Base-by-base conservation (phyloP, 352 stramenopile genomes). In the Plasmopara muralis region DNA sequence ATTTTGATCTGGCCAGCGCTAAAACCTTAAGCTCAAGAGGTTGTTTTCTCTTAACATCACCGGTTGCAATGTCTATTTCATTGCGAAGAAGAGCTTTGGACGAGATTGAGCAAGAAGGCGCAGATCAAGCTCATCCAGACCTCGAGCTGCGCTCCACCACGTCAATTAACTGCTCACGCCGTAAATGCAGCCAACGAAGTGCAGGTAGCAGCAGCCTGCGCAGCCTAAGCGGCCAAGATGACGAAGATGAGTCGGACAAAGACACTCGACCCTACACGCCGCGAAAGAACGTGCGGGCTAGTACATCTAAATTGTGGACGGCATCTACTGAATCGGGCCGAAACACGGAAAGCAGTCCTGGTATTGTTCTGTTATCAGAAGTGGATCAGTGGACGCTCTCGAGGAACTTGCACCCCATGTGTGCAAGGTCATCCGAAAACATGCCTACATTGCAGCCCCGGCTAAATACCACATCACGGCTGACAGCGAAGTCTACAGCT, bases 291-390 rank as follows among this genome's bases (percentile, higher is more conserved):
- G 16, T 70, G 30, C 55, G 50, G n/a, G 43, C 52, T 29, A 56
- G 51, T 46, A 54, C 47, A 18, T 64, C 62, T 34, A 88, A 85
- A 48, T 54, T 62, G 43, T 71, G 68, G 10, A 68, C 62, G n/a
- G 64, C 60, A 40, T 86, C 77, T 25, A 62, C 54, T 12, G 70
- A 83, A 15, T 77, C 64, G 31, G 65, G 33, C 37, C 42, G 40
- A 9, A 77, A 67, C 39, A 53, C 56, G 33, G 63, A 60, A 25
- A 83, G 70, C 18, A 45, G 50, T 1, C 62, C 66, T n/a, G 76
- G 78, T 29, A 57, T 89, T 7, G 66, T 89, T 51, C 52, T 89
- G 49, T 51, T 89, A 33, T 83, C 74, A 20, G 78, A 89, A 31
- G 55, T 86, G 25, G 78, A 89, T 25, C 70, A 64, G 42, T 52